These are phyloP conservation scores for Alopecurus myosuroides DNA, from an alignment of 176 grass and related monocot genomes.

Conservation along the genomic window DNA sequence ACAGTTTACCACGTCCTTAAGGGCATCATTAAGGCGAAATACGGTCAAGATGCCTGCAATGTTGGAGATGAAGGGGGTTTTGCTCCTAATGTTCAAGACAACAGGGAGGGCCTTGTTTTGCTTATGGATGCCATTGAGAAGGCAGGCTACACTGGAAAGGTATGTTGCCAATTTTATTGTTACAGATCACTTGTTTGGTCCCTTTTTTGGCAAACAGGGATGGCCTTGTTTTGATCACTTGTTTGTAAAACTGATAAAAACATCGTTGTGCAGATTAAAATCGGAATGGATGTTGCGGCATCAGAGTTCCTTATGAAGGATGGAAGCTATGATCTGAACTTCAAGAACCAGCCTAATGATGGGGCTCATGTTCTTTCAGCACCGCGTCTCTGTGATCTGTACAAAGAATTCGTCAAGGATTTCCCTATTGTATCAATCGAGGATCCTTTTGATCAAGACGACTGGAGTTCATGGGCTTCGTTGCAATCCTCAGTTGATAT, in stretches of 20 bases:
- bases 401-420: constrained; percentile 80
- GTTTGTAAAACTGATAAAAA: constrained; percentile 5
- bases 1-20: constrained; percentile 89
- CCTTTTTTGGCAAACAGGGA: too few species aligned
- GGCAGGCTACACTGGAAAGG: constrained; percentile 90
- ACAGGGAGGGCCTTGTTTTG: constrained; percentile 91
- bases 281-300: constrained; percentile 97
- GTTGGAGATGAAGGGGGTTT: constrained; percentile 97
- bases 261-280: constrained; percentile 73
- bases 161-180: constrained; percentile 7
- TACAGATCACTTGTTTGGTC: background rate
- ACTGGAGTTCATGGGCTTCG: constrained; percentile 86
- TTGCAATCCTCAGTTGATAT: constrained; percentile 82
- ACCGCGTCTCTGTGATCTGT: constrained; percentile 62
- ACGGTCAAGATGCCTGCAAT: constrained; percentile 98
- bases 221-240: too few species aligned
- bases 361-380: constrained; percentile 62
- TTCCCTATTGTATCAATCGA: constrained; percentile 99
- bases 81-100: constrained; percentile 99
- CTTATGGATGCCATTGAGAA: constrained; percentile 98
- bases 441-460: constrained; percentile 99
- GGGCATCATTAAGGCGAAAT: constrained; percentile 97
- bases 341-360: constrained; percentile 94
- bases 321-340: constrained; percentile 83
- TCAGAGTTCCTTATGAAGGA: constrained; percentile 95